Percentiles rank a stretch among this genome's conserved stretches.
Evolutionary conservation across 768 basidiomycete genomes (phyloP).

Genomic region (Lactifluus echinatus): DNA sequence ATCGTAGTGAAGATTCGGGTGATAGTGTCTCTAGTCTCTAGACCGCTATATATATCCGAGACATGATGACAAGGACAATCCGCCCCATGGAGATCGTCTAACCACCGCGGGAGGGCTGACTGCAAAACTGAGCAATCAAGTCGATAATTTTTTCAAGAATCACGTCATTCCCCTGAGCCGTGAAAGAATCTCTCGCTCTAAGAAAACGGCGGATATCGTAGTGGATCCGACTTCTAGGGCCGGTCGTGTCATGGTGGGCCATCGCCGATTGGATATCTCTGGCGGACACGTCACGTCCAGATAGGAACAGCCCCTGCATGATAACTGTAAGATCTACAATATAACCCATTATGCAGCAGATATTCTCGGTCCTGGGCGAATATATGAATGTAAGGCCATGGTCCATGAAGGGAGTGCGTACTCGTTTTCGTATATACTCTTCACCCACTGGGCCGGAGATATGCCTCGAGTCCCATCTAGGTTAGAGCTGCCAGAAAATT

Average conservation of each 20-base stretch:
- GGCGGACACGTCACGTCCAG: neutral
- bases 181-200: neutral
- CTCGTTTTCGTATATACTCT: neutral
- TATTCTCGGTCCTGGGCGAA: neutral
- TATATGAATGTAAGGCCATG: neutral
- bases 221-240: neutral
- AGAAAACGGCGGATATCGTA: neutral
- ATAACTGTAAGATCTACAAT: conserved; percentile 2
- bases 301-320: neutral
- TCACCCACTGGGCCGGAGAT: neutral
- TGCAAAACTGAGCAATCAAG: conserved; percentile 1
- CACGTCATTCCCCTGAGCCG: neutral
- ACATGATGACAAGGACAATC: too few relatives aligned
- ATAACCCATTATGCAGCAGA: conserved; percentile 2
- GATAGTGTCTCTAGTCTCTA: too few relatives aligned
- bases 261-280: neutral
- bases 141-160: conserved; percentile 6
- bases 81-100: neutral
- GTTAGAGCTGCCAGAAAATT: neutral
- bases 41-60: too few relatives aligned
- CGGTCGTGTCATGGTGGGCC: neutral
- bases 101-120: neutral
- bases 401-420: neutral
- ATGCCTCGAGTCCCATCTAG: neutral
- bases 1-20: too few relatives aligned